phyloP scores from a whole-genome alignment of 768 basidiomycete genomes.

The Strobilomyces dryophilus region DNA sequence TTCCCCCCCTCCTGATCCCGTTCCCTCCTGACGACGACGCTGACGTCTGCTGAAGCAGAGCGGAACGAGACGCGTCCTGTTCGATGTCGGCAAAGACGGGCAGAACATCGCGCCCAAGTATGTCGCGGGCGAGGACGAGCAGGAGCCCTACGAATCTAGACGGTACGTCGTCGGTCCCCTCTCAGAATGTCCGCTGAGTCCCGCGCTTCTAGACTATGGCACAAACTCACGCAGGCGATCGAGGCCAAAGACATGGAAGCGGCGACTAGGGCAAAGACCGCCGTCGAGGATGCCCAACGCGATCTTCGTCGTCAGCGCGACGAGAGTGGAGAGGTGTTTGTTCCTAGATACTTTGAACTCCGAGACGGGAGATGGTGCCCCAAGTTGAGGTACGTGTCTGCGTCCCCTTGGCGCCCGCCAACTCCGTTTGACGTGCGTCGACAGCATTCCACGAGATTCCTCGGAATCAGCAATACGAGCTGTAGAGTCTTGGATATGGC shows the following conservation, averaged over 20 bases:
- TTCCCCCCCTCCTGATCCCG: background rate
- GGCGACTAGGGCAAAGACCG: conserved; percentile 85
- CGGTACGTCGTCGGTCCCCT: conserved; percentile 41
- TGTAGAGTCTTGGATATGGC: conserved; percentile 80
- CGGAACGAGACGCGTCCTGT: conserved; percentile 69
- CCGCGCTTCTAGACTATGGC: conserved; percentile 52
- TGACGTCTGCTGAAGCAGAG: conserved; percentile 36
- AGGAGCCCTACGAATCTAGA: conserved; percentile 88
- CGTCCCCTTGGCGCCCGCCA: too few relatives aligned
- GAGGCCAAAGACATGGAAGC: conserved; percentile 86
- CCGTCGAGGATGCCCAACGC: conserved; percentile 89
- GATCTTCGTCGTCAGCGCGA: conserved; percentile 73
- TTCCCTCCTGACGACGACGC: background rate
- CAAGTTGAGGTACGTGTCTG: conserved; percentile 58
- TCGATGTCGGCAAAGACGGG: conserved; percentile 78
- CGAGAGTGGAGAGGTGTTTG: conserved; percentile 61
- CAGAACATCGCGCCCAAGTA: conserved; percentile 73
- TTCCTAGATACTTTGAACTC: conserved; percentile 79
- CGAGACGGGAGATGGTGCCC: conserved; percentile 80
- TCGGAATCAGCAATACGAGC: conserved; percentile 59
- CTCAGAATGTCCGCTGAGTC: background rate
- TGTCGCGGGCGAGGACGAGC: conserved; percentile 81
- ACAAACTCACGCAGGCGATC: conserved; percentile 81
- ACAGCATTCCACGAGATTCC: conserved; percentile 63
- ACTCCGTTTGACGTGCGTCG: background rate